Percentiles rank a stretch among this genome's conserved stretches.
Conservation (phyloP, 1,139 yeast genomes). For the Diutina ranongensis region DNA sequence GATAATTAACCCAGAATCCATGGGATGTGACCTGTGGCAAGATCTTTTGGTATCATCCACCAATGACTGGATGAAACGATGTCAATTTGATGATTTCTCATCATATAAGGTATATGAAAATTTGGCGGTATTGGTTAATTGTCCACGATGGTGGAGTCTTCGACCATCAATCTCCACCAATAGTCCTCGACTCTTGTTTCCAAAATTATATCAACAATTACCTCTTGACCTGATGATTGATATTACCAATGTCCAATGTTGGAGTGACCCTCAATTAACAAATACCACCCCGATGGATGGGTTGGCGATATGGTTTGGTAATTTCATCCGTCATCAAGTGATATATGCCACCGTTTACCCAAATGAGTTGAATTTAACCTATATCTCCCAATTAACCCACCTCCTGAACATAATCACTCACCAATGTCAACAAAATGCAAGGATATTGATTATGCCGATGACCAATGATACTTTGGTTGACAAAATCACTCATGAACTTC, state of each 20-base stretch:
- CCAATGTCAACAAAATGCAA: background rate
- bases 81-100: background rate
- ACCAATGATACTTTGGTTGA: background rate
- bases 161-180: background rate
- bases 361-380: background rate
- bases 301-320: background rate
- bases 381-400: background rate
- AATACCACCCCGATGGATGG: background rate
- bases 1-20: background rate
- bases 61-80: background rate
- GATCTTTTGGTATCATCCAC: background rate
- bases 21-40: constrained; percentile 1
- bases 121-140: background rate
- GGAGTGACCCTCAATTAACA: background rate
- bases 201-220: background rate
- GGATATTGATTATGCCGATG: background rate
- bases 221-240: background rate
- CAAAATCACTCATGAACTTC: background rate
- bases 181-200: background rate
- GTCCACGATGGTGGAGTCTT: constrained; percentile 1
- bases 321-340: background rate
- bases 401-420: background rate
- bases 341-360: background rate
- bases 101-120: background rate
- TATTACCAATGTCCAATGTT: background rate